Evolutionary conservation across 176 grass and related monocot genomes (phyloP), one percentile per base, ranked within the genome.

Genomic region (Elymus sibiricus): DNA sequence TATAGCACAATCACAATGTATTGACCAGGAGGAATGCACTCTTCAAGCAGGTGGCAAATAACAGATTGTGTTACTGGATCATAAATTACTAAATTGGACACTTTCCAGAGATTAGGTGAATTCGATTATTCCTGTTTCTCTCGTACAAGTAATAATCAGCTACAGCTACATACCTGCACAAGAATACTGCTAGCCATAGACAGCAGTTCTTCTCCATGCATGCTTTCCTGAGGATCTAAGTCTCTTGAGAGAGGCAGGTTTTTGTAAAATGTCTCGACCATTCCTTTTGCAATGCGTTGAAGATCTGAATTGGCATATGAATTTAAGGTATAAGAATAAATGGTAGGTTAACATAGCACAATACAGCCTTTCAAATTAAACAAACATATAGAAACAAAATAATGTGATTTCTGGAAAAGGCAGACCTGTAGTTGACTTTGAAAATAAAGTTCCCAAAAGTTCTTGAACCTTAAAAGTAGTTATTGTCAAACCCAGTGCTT

Each of bases 181-280:
- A 99, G 86, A 74, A 92, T 88, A 88, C 70, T 94, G 88, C 89
- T 94, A 31, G 94, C 79, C 94, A 96, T 94, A 79, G 89, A 95
- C 32, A 99, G 84, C 79, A 99, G 89, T 66, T 99, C 97, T 93
- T 99, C 97, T 11, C 97, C 97, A 28, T 94, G 83, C 92, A 99
- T 94, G 86, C 86, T 94, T 92, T 99, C 97, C 58, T 99, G 94
- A 82, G 86, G 92, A 89, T 99, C 97, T 85, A 99, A 75, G 59
- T 96, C 88, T 85, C 90, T 99, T 76, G 97, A 99, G 49, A 99
- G 93, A 78, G 84, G 83, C 74, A 99, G 82, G 65, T 88, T 94
- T 81, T 90, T 83, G 89, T 89, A 96, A 89, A 94, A 99, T 84
- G 89, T 86, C 62, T 96, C 82, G 37, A 99, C 69, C 88, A 92